A percentile compares a stretch with the other conserved stretches of the same genome.
These are phyloP conservation scores for Suhomyces emberorum DNA, from an alignment of 805 yeast species.

Conservation along the genomic window DNA sequence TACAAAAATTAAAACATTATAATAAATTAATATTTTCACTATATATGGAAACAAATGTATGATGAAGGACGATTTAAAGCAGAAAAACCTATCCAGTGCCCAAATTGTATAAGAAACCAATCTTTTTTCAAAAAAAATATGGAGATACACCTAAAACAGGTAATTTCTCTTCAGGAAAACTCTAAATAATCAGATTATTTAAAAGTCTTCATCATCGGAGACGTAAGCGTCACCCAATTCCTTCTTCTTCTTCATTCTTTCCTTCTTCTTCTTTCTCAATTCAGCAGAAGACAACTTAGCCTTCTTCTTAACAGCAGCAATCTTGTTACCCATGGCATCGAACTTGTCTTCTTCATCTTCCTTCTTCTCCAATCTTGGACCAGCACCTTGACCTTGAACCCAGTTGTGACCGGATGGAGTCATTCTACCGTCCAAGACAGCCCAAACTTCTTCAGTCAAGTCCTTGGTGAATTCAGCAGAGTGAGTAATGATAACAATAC, in stretches of 20 bases:
- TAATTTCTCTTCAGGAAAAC: neutral
- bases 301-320: conserved; percentile 94
- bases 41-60: conserved; percentile 11
- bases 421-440: conserved; percentile 96
- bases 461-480: conserved; percentile 99
- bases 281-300: conserved; percentile 97
- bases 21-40: conserved; percentile 5
- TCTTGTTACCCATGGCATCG: conserved; percentile 99
- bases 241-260: conserved; percentile 99
- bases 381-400: conserved; percentile 99
- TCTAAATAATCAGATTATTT: conserved; percentile 13
- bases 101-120: conserved; percentile 4
- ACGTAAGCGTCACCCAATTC: conserved; percentile 99
- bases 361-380: conserved; percentile 98
- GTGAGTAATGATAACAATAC: conserved; percentile 99
- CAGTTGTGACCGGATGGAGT: conserved; percentile 99
- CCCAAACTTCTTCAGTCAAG: conserved; percentile 99
- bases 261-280: conserved; percentile 99
- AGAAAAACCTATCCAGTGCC: conserved; percentile 3
- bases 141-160: conserved; percentile 2
- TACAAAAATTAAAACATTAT: conserved; percentile 1
- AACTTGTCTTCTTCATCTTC: conserved; percentile 96
- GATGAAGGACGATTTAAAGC: conserved; percentile 5
- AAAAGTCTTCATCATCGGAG: conserved; percentile 78
- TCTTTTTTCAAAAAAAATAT: conserved; percentile 5